A percentile compares a stretch with the other conserved stretches of the same genome.
Evolutionary conservation across 768 basidiomycete species (phyloP).

Genomic region (Bullera alba): DNA sequence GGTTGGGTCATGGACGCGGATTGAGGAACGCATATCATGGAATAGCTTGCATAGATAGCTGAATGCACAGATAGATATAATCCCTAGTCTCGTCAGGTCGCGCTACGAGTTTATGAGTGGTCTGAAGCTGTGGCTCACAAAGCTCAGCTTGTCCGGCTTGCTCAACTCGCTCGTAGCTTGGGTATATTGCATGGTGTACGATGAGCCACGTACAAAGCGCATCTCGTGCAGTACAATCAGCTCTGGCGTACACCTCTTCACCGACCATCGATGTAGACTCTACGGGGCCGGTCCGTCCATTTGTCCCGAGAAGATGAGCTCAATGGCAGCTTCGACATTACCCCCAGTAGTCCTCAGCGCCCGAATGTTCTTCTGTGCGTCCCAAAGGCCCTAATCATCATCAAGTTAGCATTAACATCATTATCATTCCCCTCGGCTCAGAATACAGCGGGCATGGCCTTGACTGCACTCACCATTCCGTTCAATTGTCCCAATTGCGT

Average conservation of each 20-base stretch:
- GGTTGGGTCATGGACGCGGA: too few relatives aligned
- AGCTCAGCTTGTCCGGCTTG: too few relatives aligned
- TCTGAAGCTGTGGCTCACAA: too few relatives aligned
- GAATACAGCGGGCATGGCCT: not conserved
- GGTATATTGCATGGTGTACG: too few relatives aligned
- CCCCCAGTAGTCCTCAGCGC: constrained; percentile 88
- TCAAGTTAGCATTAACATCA: not conserved
- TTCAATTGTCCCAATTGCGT: constrained; percentile 61
- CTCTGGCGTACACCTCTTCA: not conserved
- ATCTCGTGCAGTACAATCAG: not conserved
- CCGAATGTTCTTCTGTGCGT: constrained; percentile 80
- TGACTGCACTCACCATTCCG: constrained; percentile 61
- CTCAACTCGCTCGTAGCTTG: too few relatives aligned
- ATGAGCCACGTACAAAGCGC: too few relatives aligned
- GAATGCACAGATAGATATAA: too few relatives aligned
- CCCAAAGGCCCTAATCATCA: constrained; percentile 54
- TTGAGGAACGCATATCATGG: too few relatives aligned
- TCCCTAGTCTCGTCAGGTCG: too few relatives aligned
- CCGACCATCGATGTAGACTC: not conserved
- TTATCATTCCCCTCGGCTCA: too few relatives aligned
- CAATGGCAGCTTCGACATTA: constrained; percentile 83
- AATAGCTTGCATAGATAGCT: too few relatives aligned
- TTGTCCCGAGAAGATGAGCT: constrained; percentile 76
- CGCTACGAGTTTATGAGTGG: too few relatives aligned
- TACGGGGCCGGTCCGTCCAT: constrained; percentile 4